These are phyloP conservation scores for Cutaneotrichosporon sp. DNA, from an alignment of 1,284 basidiomycete species.

Conservation along the genomic window DNA sequence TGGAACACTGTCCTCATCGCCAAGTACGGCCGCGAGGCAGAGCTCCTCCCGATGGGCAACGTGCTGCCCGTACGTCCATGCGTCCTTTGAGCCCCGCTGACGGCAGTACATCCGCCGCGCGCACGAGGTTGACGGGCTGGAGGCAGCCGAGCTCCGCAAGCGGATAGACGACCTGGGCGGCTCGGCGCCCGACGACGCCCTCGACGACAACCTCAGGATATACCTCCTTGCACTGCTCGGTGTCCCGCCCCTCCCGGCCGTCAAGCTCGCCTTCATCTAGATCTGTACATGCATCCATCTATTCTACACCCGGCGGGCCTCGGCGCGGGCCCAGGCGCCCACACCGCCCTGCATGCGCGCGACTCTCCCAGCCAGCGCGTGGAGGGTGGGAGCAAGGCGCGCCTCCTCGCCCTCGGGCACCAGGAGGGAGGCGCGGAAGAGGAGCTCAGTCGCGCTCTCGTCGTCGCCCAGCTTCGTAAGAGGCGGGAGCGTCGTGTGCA, in stretches of 20 bases:
- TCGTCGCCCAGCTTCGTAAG: constrained; percentile 3
- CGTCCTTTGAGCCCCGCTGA: no score
- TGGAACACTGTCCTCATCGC: not conserved
- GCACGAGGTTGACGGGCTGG: not conserved
- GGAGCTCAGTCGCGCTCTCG: constrained; percentile 2
- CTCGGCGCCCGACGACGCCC: not conserved
- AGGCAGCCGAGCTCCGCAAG: not conserved
- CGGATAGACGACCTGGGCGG: not conserved
- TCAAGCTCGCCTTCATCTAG: not conserved
- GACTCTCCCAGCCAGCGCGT: constrained; percentile 4
- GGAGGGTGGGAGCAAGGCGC: not conserved
- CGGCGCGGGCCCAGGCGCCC: constrained; percentile 14
- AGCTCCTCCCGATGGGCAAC: not conserved
- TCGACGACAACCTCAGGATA: not conserved
- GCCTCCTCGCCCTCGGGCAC: not conserved
- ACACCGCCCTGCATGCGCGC: constrained; percentile 9
- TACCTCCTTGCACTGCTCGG: not conserved
- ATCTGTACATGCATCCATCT: constrained; percentile 1
- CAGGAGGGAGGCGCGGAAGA: constrained; percentile 21
- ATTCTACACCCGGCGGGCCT: constrained; percentile 4
- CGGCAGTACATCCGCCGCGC: not conserved
- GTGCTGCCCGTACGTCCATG: not conserved
- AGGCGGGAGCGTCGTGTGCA: constrained; percentile 11
- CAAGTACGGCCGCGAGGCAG: not conserved
- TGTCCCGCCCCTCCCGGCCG: not conserved